These are phyloP conservation scores for Boletus sp. DNA, from an alignment of 1,284 basidiomycete genomes.

Conservation along the genomic window DNA sequence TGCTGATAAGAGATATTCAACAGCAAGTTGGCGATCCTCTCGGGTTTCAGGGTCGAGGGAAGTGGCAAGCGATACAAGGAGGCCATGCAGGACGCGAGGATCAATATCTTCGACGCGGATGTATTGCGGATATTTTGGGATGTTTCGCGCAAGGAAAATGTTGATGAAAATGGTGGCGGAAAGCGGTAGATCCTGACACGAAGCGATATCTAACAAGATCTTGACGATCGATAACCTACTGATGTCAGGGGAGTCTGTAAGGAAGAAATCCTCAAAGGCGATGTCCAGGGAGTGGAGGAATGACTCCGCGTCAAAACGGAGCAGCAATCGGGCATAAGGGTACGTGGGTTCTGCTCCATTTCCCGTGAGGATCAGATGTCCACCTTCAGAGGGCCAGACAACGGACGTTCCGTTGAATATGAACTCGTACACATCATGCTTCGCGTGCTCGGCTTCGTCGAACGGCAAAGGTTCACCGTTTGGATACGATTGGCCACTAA, in stretches of 20 bases:
- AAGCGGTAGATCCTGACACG: constrained; percentile 51
- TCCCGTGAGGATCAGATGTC: constrained; percentile 69
- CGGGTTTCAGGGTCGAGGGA: constrained; percentile 70
- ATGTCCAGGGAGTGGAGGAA: constrained; percentile 93
- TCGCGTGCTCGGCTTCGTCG: constrained; percentile 59
- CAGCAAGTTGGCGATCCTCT: constrained; percentile 93
- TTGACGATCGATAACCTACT: constrained; percentile 83
- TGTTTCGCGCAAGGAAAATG: constrained; percentile 95
- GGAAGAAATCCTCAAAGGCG: constrained; percentile 89
- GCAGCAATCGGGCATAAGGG: constrained; percentile 82
- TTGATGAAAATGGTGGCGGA: constrained; percentile 80
- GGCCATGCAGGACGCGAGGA: constrained; percentile 59
- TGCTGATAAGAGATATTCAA: constrained; percentile 90
- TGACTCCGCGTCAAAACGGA: constrained; percentile 91
- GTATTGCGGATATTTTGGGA: constrained; percentile 95
- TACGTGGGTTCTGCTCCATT: constrained; percentile 75
- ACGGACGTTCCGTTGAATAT: constrained; percentile 80
- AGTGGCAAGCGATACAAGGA: constrained; percentile 75
- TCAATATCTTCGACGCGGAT: constrained; percentile 40
- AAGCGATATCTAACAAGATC: constrained; percentile 78
- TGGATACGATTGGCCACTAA: constrained; percentile 88
- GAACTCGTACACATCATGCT: constrained; percentile 73
- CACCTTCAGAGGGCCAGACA: constrained; percentile 77
- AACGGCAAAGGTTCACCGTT: constrained; percentile 66
- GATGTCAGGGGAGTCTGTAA: constrained; percentile 67